Evolutionary conservation across 2,329 filamentous ascomycete genomes (phyloP), one percentile per base, ranked within the genome.

Genomic region (Fusarium virguliforme): DNA sequence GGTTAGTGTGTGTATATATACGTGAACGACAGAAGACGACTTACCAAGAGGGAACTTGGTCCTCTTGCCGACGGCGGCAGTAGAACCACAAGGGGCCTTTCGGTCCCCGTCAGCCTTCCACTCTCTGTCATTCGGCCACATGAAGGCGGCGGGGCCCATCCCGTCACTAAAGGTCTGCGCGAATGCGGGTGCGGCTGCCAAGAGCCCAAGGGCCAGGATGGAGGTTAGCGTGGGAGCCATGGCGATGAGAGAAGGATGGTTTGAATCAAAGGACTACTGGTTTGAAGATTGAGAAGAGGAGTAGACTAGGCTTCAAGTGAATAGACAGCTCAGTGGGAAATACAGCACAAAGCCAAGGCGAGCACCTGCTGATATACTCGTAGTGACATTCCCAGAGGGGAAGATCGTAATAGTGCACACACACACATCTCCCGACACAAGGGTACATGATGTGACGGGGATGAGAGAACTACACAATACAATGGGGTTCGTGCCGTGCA

Each of bases 91-190:
- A 18, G 61, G 61, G 13, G 61, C 61, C 18, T 57, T 53, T 37
- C 56, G 48, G 15, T 59, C 61, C 28, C 50, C 56, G n/a, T 43
- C 46, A 28, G 41, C 61, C 13, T 37, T 51, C 61, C 61, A 64
- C 24, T 53, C 61, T 34, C 61, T 56, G 8, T 63, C 61, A 18
- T 41, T 58, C 22, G 61, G 61, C 61, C 61, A 64, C 61, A 59
- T 59, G 5, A 59, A 64, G 3, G 61, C 61, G 8, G 61, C 61
- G 34, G 61, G 61, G 5, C 61, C 61, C 61, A 64, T 64, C 40
- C 53, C 53, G 35, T 56, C 53, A 38, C 53, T 56, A 37, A 56
- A 56, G 13, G 53, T 56, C 53, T 56, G 53, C 53, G 53, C 53
- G 4, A 30, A 26, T 26, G 35, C 53, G 53, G 53, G 53, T 4